Evolutionary conservation across 1,139 yeast species (phyloP).

Genomic region (Yamadazyma dendronema): DNA sequence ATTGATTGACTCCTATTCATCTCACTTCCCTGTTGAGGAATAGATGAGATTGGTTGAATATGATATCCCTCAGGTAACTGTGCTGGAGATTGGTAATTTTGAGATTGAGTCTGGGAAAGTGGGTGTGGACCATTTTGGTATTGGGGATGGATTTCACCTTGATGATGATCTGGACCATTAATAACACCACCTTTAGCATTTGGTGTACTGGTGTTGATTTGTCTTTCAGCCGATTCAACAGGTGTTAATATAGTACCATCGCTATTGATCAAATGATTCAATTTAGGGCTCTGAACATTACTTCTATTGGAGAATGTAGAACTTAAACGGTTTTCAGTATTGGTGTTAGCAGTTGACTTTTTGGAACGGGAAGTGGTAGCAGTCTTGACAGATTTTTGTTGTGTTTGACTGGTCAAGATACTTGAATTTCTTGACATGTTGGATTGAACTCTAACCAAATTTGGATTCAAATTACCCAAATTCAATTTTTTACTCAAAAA

Average conservation of each 20-base stretch:
- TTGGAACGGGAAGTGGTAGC: constrained; percentile 19
- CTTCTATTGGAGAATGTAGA: constrained; percentile 5
- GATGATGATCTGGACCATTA: constrained; percentile 3
- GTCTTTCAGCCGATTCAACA: constrained; percentile 28
- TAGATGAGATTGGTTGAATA: constrained; percentile 2
- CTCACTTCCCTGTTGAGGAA: constrained; percentile 1
- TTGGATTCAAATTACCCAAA: constrained; percentile 14
- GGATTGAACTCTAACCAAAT: constrained; percentile 12
- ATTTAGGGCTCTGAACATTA: constrained; percentile 29
- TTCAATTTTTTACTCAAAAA: constrained; percentile 21
- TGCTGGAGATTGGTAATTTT: neutral
- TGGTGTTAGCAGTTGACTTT: constrained; percentile 8
- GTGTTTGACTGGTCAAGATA: constrained; percentile 21
- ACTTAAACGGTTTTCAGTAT: constrained; percentile 10
- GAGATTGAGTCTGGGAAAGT: neutral
- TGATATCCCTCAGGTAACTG: constrained; percentile 1
- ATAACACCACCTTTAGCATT: neutral
- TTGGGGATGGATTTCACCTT: constrained; percentile 6
- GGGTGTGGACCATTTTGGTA: constrained; percentile 4
- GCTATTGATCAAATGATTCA: constrained; percentile 45
- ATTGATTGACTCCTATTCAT: neutral
- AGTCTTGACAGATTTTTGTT: constrained; percentile 25
- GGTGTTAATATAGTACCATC: constrained; percentile 50
- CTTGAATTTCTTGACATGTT: constrained; percentile 31
- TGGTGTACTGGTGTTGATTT: constrained; percentile 1